Evolutionary conservation across 345 rosid genomes (phyloP).

Genomic region (Combretum micranthum): DNA sequence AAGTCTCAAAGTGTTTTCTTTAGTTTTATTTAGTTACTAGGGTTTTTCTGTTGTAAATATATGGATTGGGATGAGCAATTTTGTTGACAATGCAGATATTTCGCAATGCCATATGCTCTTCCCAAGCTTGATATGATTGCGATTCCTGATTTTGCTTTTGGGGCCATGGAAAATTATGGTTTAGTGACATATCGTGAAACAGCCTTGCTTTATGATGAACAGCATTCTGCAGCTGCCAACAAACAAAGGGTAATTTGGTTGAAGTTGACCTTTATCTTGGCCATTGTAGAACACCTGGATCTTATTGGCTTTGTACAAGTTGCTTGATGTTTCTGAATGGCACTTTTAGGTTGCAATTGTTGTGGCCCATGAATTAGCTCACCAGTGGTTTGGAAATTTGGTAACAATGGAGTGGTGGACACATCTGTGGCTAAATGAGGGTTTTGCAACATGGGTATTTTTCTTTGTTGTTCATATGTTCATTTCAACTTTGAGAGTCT

Average conservation of each 20-base stretch:
- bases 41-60: background rate
- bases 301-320: slow-evolving; percentile 1
- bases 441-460: slow-evolving; percentile 98
- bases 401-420: slow-evolving; percentile 99
- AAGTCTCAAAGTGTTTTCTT: background rate
- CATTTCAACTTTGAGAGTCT: background rate
- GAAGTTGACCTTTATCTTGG: background rate
- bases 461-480: slow-evolving; percentile 11
- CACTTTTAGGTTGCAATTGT: slow-evolving; percentile 74
- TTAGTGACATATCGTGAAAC: slow-evolving; percentile 93
- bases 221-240: slow-evolving; percentile 94
- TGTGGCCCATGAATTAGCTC: slow-evolving; percentile 98
- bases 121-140: slow-evolving; percentile 98
- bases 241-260: slow-evolving; percentile 68
- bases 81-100: slow-evolving; percentile 44
- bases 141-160: slow-evolving; percentile 94
- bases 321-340: slow-evolving; percentile 8
- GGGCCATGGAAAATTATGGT: slow-evolving; percentile 99
- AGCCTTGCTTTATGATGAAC: slow-evolving; percentile 83
- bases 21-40: background rate
- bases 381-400: slow-evolving; percentile 99
- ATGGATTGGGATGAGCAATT: slow-evolving; percentile 5
- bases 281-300: background rate
- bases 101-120: slow-evolving; percentile 80
- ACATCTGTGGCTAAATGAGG: slow-evolving; percentile 95